Conservation (phyloP, 2,329 filamentous ascomycete genomes). For the Sclerotinia glacialis region DNA sequence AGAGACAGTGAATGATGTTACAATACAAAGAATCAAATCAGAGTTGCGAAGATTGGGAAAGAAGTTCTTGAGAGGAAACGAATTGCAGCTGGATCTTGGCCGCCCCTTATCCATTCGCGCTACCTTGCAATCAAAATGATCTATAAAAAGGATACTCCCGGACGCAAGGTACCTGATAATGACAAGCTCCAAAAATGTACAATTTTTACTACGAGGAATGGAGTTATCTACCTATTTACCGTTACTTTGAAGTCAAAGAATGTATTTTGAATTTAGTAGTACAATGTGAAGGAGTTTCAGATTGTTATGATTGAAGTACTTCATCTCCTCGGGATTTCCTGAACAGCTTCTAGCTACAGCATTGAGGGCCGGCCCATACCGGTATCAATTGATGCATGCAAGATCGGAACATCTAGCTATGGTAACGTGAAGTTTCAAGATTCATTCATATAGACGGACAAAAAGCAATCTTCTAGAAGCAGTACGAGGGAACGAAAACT, state of each 20-base stretch:
- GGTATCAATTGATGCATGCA: constrained; percentile 8
- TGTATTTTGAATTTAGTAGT: constrained; percentile 30
- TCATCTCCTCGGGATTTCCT: not conserved
- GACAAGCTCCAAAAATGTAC: constrained; percentile 29
- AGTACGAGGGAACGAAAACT: not conserved
- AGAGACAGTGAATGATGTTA: constrained; percentile 23
- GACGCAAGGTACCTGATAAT: constrained; percentile 30
- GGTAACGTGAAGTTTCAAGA: constrained; percentile 4
- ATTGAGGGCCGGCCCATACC: not conserved
- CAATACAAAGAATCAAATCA: constrained; percentile 13
- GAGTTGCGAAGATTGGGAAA: constrained; percentile 10
- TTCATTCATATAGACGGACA: not conserved
- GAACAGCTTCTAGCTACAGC: not conserved
- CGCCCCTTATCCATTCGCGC: constrained; percentile 35
- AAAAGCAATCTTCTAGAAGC: constrained; percentile 20
- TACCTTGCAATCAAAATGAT: constrained; percentile 32
- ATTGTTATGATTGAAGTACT: constrained; percentile 4
- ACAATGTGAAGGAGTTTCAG: constrained; percentile 6
- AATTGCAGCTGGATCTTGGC: constrained; percentile 22
- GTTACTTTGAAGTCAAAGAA: constrained; percentile 28
- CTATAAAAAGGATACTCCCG: constrained; percentile 37
- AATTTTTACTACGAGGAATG: constrained; percentile 34
- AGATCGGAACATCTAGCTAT: constrained; percentile 10
- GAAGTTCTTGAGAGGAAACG: constrained; percentile 14
- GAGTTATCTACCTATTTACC: constrained; percentile 17